phyloP scores from a whole-genome alignment of 2,329 filamentous ascomycete genomes.

The Herpotrichia juniperi region DNA sequence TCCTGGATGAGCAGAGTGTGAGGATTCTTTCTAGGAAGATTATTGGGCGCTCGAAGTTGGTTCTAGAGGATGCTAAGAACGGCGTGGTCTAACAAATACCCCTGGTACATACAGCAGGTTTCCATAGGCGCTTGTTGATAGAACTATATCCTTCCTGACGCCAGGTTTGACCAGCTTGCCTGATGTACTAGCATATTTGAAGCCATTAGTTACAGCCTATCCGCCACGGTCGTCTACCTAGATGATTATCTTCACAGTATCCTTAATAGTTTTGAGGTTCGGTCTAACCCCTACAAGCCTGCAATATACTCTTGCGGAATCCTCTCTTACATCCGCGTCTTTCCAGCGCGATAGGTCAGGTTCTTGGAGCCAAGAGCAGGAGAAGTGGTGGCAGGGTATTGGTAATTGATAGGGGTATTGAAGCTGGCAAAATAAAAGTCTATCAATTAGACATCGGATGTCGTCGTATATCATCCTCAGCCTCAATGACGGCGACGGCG shows the following conservation, averaged over 20 bases:
- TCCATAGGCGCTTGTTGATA: conserved; percentile 42
- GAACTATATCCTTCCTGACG: conserved; percentile 38
- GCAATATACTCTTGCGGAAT: conserved; percentile 57
- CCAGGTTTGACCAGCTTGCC: conserved; percentile 25
- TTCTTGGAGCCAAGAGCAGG: background rate
- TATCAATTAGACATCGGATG: conserved; percentile 1
- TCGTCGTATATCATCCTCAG: conserved; percentile 8
- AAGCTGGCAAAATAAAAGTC: background rate
- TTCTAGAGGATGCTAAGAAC: no score
- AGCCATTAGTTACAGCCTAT: conserved; percentile 19
- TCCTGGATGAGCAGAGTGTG: background rate
- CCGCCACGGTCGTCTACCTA: conserved; percentile 30
- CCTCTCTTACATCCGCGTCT: conserved; percentile 48
- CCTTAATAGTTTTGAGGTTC: conserved; percentile 53
- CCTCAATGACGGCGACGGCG: conserved; percentile 18
- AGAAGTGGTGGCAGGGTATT: background rate
- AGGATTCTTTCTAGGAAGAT: background rate
- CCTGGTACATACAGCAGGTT: no score
- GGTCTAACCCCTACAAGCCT: conserved; percentile 46
- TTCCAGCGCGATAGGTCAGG: conserved; percentile 38
- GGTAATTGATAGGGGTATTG: conserved; percentile 4
- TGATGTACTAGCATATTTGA: conserved; percentile 30
- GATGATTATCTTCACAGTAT: conserved; percentile 48
- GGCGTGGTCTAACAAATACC: no score
- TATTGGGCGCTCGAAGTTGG: no score